These are phyloP conservation scores for Graphilbum fragrans DNA, from an alignment of 2,329 filamentous ascomycete genomes.

Conservation along the genomic window DNA sequence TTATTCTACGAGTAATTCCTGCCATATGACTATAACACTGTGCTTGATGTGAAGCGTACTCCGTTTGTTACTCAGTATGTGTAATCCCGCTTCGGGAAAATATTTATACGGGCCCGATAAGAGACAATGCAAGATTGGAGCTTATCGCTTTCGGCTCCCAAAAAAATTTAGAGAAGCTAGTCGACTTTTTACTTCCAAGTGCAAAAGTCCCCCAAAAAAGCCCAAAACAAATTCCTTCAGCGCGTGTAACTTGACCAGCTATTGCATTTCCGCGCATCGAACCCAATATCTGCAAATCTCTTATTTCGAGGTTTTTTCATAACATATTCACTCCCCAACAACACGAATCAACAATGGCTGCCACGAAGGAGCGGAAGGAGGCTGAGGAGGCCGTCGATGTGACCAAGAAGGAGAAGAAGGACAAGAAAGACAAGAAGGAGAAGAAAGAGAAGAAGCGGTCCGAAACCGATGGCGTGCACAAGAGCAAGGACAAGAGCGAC, in stretches of 20 bases:
- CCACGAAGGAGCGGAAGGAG: conserved; percentile 10
- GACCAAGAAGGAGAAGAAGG: conserved; percentile 9
- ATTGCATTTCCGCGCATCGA: too few species aligned
- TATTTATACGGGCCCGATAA: background rate
- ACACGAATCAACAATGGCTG: conserved; percentile 4
- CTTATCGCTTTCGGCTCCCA: background rate
- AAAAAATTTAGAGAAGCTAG: background rate
- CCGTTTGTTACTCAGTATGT: too few species aligned
- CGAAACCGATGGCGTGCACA: conserved; percentile 39
- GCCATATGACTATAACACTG: too few species aligned
- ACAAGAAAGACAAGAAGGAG: conserved; percentile 36
- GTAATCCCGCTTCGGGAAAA: background rate
- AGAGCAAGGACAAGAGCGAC: conserved; percentile 43
- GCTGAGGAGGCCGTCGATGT: conserved; percentile 8
- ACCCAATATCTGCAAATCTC: too few species aligned
- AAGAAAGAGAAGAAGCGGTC: conserved; percentile 44
- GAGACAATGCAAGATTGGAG: background rate
- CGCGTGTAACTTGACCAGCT: too few species aligned
- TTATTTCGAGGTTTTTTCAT: background rate
- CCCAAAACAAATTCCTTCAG: too few species aligned
- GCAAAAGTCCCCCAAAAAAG: too few species aligned
- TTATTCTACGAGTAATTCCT: too few species aligned
- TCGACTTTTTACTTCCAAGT: too few species aligned
- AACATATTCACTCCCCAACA: too few species aligned
- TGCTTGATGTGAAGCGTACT: too few species aligned